Conservation (phyloP, 306 rosid species). For the Prunus fruticosa region DNA sequence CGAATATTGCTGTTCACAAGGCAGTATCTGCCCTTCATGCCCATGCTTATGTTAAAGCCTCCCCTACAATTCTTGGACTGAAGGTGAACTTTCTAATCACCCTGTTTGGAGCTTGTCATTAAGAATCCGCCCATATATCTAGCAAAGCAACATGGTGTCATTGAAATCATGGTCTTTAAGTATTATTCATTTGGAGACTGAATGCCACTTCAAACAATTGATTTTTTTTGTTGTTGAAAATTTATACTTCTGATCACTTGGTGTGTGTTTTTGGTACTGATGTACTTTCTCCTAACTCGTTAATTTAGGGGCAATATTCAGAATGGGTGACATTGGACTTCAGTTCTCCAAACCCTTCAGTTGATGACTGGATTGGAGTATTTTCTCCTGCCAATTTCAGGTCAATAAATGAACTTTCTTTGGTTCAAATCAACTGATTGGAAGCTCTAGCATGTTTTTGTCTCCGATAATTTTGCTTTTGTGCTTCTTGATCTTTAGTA, state of each 20-base stretch:
- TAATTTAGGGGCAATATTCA: conserved; percentile 60
- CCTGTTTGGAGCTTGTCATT: not conserved
- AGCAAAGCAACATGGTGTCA: not conserved
- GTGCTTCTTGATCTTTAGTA: not conserved
- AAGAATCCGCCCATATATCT: not conserved
- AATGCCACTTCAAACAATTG: not conserved
- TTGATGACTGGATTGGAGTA: conserved; percentile 86
- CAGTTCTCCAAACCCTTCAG: conserved; percentile 58
- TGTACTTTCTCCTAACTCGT: not conserved
- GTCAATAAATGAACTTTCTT: conserved; percentile 23
- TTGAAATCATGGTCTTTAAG: not conserved
- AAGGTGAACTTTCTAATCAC: conserved; percentile 40
- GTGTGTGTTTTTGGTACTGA: conserved; percentile 18
- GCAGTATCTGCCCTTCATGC: conserved; percentile 49
- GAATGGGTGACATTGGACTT: conserved; percentile 66
- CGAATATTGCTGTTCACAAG: conserved; percentile 53
- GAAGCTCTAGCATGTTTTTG: not conserved
- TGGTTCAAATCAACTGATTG: not conserved
- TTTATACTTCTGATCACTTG: not conserved
- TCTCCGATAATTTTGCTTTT: not conserved
- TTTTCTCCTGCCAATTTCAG: conserved; percentile 92
- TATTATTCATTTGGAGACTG: not conserved
- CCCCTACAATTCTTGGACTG: conserved; percentile 57
- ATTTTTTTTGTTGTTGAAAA: not conserved
- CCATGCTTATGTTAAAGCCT: conserved; percentile 52